A percentile compares a stretch with the other conserved stretches of the same genome.
Evolutionary conservation across 108 stramenopile species (phyloP).

Genomic region (Asterionellopsis glacialis): DNA sequence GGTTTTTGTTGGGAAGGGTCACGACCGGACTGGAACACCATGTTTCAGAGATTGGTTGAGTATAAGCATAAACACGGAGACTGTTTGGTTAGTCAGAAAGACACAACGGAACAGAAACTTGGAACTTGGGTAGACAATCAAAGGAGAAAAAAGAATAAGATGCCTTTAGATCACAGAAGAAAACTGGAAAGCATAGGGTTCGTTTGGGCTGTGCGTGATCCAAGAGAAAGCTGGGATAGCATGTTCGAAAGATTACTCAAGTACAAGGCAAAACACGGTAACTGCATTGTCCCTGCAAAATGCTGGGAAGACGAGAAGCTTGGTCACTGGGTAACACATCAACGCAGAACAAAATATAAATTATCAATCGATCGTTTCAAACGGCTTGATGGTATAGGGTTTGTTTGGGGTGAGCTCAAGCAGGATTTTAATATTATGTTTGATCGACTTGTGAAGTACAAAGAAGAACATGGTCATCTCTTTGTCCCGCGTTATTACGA

Average conservation of each 20-base stretch:
- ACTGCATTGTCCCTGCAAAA: background rate
- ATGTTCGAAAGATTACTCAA: conserved; percentile 11
- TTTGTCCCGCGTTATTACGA: too few species aligned
- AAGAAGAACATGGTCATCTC: conserved; percentile 17
- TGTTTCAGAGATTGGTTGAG: too few species aligned
- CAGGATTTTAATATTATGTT: conserved; percentile 14
- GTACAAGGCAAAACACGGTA: background rate
- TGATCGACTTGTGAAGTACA: conserved; percentile 20
- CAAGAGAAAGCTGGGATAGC: conserved; percentile 7
- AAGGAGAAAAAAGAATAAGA: too few species aligned
- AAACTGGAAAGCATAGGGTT: too few species aligned
- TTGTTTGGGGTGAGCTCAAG: conserved; percentile 12
- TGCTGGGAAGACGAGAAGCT: background rate
- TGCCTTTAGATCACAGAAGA: too few species aligned
- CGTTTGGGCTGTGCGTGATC: too few species aligned
- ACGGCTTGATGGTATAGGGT: conserved; percentile 1
- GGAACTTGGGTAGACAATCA: too few species aligned
- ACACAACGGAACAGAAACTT: too few species aligned
- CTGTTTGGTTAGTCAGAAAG: too few species aligned
- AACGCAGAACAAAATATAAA: background rate
- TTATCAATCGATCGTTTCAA: background rate
- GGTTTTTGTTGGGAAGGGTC: too few species aligned
- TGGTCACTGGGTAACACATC: conserved; percentile 3
- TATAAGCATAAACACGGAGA: too few species aligned
- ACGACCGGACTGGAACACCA: too few species aligned